These are phyloP conservation scores for Raphanus raphanistrum DNA, from an alignment of 345 rosid species.

Conservation along the genomic window DNA sequence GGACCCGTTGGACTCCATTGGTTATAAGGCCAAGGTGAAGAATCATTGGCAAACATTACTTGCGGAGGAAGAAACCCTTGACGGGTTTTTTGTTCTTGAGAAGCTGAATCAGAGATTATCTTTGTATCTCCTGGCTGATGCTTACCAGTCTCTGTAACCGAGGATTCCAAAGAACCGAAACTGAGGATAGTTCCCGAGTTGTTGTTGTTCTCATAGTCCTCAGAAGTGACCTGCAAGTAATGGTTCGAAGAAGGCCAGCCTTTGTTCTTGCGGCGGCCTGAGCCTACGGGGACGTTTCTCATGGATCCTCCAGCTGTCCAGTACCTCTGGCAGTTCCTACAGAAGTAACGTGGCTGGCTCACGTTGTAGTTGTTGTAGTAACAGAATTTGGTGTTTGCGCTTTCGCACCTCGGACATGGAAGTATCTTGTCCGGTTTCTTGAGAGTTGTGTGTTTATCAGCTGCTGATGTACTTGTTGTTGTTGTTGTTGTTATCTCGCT, in stretches of 20 bases:
- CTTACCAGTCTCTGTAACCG: slow-evolving; percentile 31
- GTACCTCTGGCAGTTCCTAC: slow-evolving; percentile 86
- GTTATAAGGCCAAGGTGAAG: slow-evolving; percentile 49
- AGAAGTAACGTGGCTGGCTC: slow-evolving; percentile 90
- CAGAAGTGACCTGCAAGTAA: slow-evolving; percentile 37
- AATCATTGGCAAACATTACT: slow-evolving; percentile 17
- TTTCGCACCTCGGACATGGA: slow-evolving; percentile 83
- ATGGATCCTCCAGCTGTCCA: slow-evolving; percentile 94
- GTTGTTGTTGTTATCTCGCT: slow-evolving; percentile 43
- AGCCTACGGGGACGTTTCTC: slow-evolving; percentile 82
- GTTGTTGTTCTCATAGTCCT: slow-evolving; percentile 4
- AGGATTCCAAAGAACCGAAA: slow-evolving; percentile 56
- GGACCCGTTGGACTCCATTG: slow-evolving; percentile 48
- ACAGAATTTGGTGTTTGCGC: slow-evolving; percentile 82
- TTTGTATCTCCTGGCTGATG: slow-evolving; percentile 26
- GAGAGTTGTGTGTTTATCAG: slow-evolving; percentile 32
- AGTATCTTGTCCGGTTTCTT: slow-evolving; percentile 72
- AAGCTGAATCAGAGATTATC: slow-evolving; percentile 29
- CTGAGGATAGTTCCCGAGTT: slow-evolving; percentile 50
- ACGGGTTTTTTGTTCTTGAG: slow-evolving; percentile 14
- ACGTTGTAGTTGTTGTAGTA: slow-evolving; percentile 87
- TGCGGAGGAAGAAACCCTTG: slow-evolving; percentile 40
- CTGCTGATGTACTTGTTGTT: slow-evolving; percentile 42
- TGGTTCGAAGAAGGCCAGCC: slow-evolving; percentile 45
- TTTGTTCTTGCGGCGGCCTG: slow-evolving; percentile 87